These are phyloP conservation scores for Lactuca sativa DNA, from an alignment of 129 eudicot species.

Conservation along the genomic window DNA sequence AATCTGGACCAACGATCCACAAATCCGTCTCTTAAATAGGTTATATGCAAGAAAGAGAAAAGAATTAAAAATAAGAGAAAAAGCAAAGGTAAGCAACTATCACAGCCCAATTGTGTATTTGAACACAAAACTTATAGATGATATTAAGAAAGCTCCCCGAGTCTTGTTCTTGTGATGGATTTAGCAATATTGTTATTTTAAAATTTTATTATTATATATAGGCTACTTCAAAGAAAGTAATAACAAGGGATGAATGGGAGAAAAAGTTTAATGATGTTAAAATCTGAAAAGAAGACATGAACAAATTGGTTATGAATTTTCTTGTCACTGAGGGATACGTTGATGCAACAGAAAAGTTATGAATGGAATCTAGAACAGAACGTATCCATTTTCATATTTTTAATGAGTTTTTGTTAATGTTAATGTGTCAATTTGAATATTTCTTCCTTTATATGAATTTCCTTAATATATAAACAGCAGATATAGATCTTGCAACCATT, in stretches of 20 bases:
- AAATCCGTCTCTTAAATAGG: too few relatives aligned
- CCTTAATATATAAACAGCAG: too few relatives aligned
- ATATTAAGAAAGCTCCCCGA: too few relatives aligned
- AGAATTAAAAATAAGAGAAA: too few relatives aligned
- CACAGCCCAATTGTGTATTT: too few relatives aligned
- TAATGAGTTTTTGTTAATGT: conserved; percentile 12
- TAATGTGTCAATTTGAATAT: neutral
- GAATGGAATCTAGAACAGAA: conserved; percentile 81
- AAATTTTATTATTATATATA: conserved; percentile 8
- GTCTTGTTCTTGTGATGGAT: too few relatives aligned
- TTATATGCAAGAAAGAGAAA: too few relatives aligned
- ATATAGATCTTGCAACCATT: too few relatives aligned
- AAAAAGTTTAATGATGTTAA: conserved; percentile 78
- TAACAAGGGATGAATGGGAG: conserved; percentile 96
- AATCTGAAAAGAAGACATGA: conserved; percentile 86
- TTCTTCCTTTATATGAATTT: conserved; percentile 20
- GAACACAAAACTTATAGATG: too few relatives aligned
- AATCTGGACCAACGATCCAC: too few relatives aligned
- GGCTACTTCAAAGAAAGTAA: conserved; percentile 83
- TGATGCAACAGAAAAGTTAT: conserved; percentile 91
- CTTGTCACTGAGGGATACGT: conserved; percentile 98
- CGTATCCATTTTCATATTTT: conserved; percentile 59
- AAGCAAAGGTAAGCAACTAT: too few relatives aligned
- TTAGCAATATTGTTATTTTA: too few relatives aligned
- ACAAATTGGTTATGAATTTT: conserved; percentile 94